Evolutionary conservation across 2,329 filamentous ascomycete genomes (phyloP), one percentile per base, ranked within the genome.

Genomic region (Fusarium zealandicum): DNA sequence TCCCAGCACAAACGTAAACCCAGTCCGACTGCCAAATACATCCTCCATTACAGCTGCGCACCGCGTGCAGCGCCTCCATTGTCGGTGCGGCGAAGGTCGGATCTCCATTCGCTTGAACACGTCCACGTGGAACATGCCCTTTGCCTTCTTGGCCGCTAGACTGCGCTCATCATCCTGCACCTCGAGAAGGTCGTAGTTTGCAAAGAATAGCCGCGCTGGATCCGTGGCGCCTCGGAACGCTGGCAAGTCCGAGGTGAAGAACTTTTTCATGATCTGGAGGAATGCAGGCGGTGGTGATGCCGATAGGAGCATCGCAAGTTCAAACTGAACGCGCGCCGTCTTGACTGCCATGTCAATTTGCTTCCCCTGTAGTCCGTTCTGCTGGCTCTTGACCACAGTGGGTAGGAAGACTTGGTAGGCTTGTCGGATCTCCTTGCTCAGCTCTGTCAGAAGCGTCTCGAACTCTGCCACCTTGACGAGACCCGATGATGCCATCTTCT

Each of bases 41-140:
- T 89, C 85, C 64, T 87, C 86, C 78, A 89, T 88, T n/a, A 88
- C 78, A 41, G 82, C 78, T 37, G 83, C 80, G 69, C 87, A 90
- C 32, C 87, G 77, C 16, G 82, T 82, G 47, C 75, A 77, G 27
- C 73, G 65, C 49, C 73, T 70, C 75, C 74, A 76, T 51, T 69
- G 67, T 41, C 63, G 64, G 4, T 32, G 43, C 9, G 63, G 38
- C 8, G 63, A 64, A 14, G 61, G 63, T 38, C 66, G 63, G 18
- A 88, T 79, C 67, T 86, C 80, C 25, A 78, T 76, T n/a, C 80
- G 79, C 57, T 82, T 83, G 71, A 88, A 90, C 9, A 80, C 73
- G 59, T 85, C 83, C 6, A 85, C 72, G 47, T 80, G 77, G 6
- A 68, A 22, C 53, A 58, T 61, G 2, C 74, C 73, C 31, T 65